Percentiles rank a stretch among this genome's conserved stretches.
phyloP scores from a whole-genome alignment of 345 rosid species.

The Aethionema arabicum region DNA sequence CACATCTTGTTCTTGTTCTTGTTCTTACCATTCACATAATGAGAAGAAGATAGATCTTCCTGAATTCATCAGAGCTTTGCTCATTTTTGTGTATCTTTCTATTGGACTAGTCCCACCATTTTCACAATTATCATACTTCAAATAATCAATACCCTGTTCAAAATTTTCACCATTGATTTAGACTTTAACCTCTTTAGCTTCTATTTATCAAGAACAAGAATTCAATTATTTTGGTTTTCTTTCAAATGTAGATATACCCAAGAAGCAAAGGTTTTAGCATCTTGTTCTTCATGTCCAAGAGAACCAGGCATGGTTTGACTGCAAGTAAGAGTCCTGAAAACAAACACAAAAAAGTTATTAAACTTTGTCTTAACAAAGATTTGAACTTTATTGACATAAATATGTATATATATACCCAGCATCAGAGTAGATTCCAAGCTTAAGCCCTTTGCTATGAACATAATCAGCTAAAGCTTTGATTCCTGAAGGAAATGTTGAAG shows the following conservation, averaged over 20 bases:
- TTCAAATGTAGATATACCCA: constrained; percentile 52
- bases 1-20: too few relatives aligned
- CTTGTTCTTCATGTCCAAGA: constrained; percentile 83
- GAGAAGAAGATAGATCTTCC: constrained; percentile 84
- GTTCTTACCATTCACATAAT: constrained; percentile 77
- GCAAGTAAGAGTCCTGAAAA: constrained; percentile 70
- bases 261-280: constrained; percentile 81
- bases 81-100: constrained; percentile 67
- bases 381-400: constrained; percentile 3
- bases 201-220: background rate
- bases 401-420: constrained; percentile 57
- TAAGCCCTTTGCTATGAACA: constrained; percentile 81
- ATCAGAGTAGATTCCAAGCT: constrained; percentile 85
- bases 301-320: constrained; percentile 91
- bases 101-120: constrained; percentile 62
- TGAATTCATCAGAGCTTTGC: constrained; percentile 62
- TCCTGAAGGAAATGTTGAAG: constrained; percentile 83
- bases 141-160: constrained; percentile 74
- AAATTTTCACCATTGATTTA: background rate
- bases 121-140: constrained; percentile 88
- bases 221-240: background rate
- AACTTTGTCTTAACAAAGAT: constrained; percentile 1
- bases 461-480: constrained; percentile 78
- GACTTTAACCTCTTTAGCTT: too few relatives aligned
- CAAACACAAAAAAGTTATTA: background rate